Percentiles rank a stretch among this genome's conserved stretches.
Evolutionary conservation across 2,329 filamentous ascomycete genomes (phyloP).

Genomic region (Aureobasidium sp.): DNA sequence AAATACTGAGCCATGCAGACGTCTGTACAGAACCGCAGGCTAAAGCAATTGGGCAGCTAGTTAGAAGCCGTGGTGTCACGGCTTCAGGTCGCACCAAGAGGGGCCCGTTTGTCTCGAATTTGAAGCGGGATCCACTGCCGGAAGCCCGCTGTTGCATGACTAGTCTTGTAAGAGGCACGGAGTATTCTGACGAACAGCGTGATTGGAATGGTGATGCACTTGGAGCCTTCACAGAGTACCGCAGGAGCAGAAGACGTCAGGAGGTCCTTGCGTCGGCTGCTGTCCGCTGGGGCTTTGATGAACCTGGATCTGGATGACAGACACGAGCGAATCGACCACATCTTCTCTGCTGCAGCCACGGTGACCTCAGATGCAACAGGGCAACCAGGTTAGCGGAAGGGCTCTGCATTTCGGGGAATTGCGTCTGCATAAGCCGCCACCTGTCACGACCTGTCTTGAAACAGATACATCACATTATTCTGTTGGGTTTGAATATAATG

Average conservation of each 20-base stretch:
- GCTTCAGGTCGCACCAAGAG: conserved; percentile 6
- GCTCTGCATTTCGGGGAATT: conserved; percentile 6
- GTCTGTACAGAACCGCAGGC: conserved; percentile 1
- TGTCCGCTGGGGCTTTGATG: background rate
- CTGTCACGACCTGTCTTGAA: conserved; percentile 7
- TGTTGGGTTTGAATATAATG: conserved; percentile 6
- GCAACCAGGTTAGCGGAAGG: conserved; percentile 10
- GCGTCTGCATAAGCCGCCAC: conserved; percentile 12
- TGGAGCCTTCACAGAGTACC: background rate
- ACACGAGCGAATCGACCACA: background rate
- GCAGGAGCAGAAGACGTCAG: conserved; percentile 2
- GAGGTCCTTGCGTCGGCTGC: conserved; percentile 6
- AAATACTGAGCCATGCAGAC: background rate
- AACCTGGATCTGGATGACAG: background rate
- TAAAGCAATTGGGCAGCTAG: background rate
- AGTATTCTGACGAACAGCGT: conserved; percentile 4
- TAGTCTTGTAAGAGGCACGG: conserved; percentile 9
- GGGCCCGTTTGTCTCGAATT: conserved; percentile 12
- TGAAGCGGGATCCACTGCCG: conserved; percentile 2
- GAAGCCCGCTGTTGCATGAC: conserved; percentile 12
- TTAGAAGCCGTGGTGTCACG: conserved; percentile 6
- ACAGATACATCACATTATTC: conserved; percentile 13
- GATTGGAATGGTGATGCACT: background rate
- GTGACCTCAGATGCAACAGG: conserved; percentile 8
- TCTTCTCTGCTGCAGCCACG: background rate